These are phyloP conservation scores for Arxiozyma bovina DNA, from an alignment of 1,139 yeast species.

Conservation along the genomic window DNA sequence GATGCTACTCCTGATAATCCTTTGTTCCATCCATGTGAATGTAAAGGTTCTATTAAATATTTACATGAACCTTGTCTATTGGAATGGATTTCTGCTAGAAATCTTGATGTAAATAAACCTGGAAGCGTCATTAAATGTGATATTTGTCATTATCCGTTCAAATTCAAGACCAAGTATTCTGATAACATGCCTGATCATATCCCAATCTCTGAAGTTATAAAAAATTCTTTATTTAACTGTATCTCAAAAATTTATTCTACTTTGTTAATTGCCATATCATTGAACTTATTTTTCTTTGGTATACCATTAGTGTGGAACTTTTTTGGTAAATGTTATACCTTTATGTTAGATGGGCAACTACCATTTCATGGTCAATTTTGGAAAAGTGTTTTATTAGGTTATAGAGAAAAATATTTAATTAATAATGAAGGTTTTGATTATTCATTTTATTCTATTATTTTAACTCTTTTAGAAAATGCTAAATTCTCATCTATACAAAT, in stretches of 20 bases:
- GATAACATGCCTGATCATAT: constrained; percentile 60
- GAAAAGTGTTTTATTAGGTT: constrained; percentile 45
- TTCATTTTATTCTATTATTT: constrained; percentile 5
- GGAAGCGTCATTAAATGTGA: constrained; percentile 60
- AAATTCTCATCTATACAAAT: constrained; percentile 25
- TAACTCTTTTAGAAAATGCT: constrained; percentile 14
- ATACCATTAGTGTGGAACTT: constrained; percentile 53
- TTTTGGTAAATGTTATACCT: constrained; percentile 43
- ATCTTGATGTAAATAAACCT: constrained; percentile 28
- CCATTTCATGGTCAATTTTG: constrained; percentile 36
- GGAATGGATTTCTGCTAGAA: constrained; percentile 61
- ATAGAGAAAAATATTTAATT: constrained; percentile 7
- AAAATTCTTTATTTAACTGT: constrained; percentile 31
- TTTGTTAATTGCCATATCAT: constrained; percentile 33
- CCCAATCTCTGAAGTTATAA: constrained; percentile 44
- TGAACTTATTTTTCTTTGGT: constrained; percentile 40
- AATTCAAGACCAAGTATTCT: constrained; percentile 62
- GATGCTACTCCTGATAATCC: constrained; percentile 79
- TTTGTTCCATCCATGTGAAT: constrained; percentile 82
- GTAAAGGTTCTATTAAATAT: constrained; percentile 87
- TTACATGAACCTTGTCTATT: constrained; percentile 87
- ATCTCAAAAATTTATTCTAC: constrained; percentile 28
- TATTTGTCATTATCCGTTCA: constrained; percentile 73
- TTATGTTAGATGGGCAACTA: constrained; percentile 45
- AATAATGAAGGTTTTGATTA: constrained; percentile 5